phyloP scores from a whole-genome alignment of 2,329 filamentous ascomycete genomes.

The Tolypocladium tundrense region DNA sequence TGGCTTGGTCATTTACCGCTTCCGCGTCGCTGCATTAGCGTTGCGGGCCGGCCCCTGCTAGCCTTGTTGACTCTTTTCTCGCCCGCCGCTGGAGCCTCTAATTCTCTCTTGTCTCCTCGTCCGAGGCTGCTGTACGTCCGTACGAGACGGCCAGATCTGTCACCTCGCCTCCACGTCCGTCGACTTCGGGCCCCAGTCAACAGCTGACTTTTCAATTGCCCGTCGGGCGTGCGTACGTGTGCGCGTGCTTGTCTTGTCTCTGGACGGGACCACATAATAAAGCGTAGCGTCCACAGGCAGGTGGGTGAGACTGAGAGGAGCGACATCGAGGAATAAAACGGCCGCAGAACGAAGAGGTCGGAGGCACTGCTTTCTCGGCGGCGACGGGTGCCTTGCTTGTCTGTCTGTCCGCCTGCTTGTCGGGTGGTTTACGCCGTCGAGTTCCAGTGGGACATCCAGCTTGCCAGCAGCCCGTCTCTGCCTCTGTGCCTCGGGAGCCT shows the following conservation, averaged over 20 bases:
- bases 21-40: background rate
- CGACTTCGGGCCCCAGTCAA: background rate
- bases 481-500: background rate
- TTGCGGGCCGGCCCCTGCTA: background rate
- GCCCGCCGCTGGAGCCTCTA: background rate
- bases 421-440: background rate
- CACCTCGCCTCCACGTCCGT: background rate
- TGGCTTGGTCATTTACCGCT: background rate
- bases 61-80: conserved; percentile 13
- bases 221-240: background rate
- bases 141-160: background rate
- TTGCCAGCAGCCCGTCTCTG: background rate
- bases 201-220: background rate
- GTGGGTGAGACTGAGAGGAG: background rate
- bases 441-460: background rate
- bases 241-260: background rate
- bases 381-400: background rate
- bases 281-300: background rate
- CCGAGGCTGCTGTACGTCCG: background rate
- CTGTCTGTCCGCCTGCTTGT: background rate
- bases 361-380: background rate
- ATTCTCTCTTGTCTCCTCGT: background rate
- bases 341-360: background rate
- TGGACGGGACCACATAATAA: background rate
- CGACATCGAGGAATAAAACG: background rate